Percentiles rank a stretch among this genome's conserved stretches.
Conservation (phyloP, 2,329 filamentous ascomycete species). For the Seiridium cupressi region DNA sequence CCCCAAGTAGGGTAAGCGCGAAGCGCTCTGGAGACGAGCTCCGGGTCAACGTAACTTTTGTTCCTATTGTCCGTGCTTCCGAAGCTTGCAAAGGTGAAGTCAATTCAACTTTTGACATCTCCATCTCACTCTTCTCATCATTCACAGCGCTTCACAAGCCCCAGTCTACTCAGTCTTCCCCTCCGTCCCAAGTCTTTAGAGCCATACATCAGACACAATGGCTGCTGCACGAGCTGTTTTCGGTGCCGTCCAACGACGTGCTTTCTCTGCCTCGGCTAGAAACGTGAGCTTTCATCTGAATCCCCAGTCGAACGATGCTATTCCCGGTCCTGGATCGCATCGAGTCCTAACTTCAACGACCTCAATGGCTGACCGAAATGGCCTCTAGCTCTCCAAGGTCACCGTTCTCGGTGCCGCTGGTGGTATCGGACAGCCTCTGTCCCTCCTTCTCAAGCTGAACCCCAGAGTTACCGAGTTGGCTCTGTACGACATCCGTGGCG, state of each 20-base stretch:
- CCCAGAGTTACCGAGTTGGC: constrained; percentile 89
- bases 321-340: background rate
- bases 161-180: background rate
- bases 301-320: constrained; percentile 6
- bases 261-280: constrained; percentile 77
- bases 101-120: background rate
- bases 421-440: constrained; percentile 98
- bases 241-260: constrained; percentile 63
- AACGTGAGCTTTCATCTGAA: constrained; percentile 54
- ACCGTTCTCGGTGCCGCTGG: constrained; percentile 94
- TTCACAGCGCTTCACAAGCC: background rate
- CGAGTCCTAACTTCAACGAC: background rate
- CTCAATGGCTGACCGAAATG: constrained; percentile 13
- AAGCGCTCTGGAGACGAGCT: background rate
- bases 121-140: background rate
- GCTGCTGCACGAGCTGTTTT: constrained; percentile 29
- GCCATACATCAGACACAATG: constrained; percentile 18
- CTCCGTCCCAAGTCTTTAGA: background rate
- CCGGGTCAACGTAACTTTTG: constrained; percentile 4
- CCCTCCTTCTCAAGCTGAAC: constrained; percentile 98
- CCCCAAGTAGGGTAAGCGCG: background rate
- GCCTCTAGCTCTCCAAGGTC: constrained; percentile 84
- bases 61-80: background rate
- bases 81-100: background rate
- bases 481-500: constrained; percentile 96